These are phyloP conservation scores for Acacia concinna DNA, from an alignment of 331 rosid genomes.

Conservation along the genomic window DNA sequence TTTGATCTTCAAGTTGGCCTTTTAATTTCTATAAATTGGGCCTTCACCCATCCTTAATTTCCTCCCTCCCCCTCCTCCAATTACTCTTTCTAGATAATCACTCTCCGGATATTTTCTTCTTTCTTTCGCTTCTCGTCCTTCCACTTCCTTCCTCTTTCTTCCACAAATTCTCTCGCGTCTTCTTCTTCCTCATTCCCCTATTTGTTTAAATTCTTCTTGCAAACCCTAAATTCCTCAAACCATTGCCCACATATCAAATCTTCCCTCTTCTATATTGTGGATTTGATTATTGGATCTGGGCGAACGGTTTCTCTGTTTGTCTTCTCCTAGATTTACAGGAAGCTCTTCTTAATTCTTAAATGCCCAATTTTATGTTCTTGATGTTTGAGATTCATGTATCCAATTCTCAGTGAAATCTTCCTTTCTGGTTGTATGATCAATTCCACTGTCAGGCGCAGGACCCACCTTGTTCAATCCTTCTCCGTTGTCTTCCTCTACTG, in stretches of 20 bases:
- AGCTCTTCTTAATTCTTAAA: constrained; percentile 35
- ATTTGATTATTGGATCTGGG: constrained; percentile 8
- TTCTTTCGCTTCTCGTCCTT: constrained; percentile 29
- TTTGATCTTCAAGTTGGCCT: constrained; percentile 42
- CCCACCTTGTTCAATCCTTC: constrained; percentile 97
- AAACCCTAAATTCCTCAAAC: not conserved
- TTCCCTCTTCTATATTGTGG: constrained; percentile 2
- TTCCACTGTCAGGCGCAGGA: constrained; percentile 85
- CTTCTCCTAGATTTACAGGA: not conserved
- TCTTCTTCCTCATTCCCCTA: not conserved
- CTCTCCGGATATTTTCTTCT: constrained; percentile 24
- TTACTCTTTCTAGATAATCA: constrained; percentile 2
- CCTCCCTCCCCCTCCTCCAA: constrained; percentile 39
- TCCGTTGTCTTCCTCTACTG: constrained; percentile 94
- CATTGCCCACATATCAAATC: not conserved
- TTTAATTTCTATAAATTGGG: constrained; percentile 58
- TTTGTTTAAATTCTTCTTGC: not conserved
- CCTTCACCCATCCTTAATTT: not conserved
- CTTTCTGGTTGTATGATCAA: constrained; percentile 87
- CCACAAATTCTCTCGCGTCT: not conserved
- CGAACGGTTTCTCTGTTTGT: not conserved
- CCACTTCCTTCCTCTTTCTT: no score
- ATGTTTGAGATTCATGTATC: constrained; percentile 96
- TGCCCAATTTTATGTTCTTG: constrained; percentile 64
- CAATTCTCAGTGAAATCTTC: constrained; percentile 80